Evolutionary conservation across 768 basidiomycete species (phyloP).

Genomic region (Boletus patriciae): DNA sequence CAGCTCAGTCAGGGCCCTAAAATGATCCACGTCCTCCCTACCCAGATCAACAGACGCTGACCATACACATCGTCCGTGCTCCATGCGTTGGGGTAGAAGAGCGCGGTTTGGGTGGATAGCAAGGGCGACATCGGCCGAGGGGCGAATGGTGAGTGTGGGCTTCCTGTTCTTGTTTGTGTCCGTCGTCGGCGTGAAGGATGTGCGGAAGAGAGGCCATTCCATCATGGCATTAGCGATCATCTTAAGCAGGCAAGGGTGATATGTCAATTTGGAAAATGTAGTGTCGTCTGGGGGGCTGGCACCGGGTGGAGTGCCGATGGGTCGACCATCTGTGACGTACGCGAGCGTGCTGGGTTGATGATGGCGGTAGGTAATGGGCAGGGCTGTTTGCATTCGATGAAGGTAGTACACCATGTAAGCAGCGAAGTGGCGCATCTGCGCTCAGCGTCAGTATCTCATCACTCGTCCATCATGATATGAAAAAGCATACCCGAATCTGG

Average conservation of each 20-base stretch:
- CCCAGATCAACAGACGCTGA: too few species aligned
- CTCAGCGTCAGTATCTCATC: constrained; percentile 1
- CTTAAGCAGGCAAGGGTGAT: too few species aligned
- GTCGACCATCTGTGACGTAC: constrained; percentile 33
- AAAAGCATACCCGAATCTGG: constrained; percentile 69
- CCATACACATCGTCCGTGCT: too few species aligned
- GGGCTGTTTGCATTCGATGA: constrained; percentile 70
- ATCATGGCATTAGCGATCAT: constrained; percentile 75
- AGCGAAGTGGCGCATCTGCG: too few species aligned
- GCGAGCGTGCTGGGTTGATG: constrained; percentile 36
- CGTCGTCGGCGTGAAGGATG: constrained; percentile 59
- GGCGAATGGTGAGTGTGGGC: constrained; percentile 71
- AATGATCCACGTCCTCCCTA: too few species aligned
- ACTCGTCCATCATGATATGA: background rate
- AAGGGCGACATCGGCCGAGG: constrained; percentile 69
- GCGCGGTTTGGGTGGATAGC: constrained; percentile 79
- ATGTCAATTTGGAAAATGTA: constrained; percentile 61
- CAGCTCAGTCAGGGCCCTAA: too few species aligned
- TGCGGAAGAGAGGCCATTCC: constrained; percentile 84
- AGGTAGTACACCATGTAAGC: constrained; percentile 61
- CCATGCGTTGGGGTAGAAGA: constrained; percentile 44
- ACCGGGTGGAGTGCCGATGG: constrained; percentile 41
- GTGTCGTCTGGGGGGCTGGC: constrained; percentile 47
- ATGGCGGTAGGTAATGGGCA: constrained; percentile 44
- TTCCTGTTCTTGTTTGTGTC: constrained; percentile 36